Evolutionary conservation across 441 rosid genomes (phyloP), one percentile per base, ranked within the genome.

Genomic region (Macaranga tanarius): DNA sequence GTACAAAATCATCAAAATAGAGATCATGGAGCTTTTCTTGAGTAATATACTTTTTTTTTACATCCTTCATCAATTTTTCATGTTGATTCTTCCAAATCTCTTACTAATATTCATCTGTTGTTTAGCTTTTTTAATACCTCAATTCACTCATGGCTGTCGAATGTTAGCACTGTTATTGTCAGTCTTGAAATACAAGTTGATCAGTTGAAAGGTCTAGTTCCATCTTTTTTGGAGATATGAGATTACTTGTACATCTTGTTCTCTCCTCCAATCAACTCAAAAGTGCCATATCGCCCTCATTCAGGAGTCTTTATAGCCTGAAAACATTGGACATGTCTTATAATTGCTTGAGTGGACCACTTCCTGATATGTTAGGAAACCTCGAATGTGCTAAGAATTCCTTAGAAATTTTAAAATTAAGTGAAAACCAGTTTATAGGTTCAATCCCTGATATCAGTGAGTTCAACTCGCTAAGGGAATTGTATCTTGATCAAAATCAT

Each of bases 201-300:
- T 8, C 65, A 62, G 23, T 40, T 75, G 31, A 59, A 55, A 31
- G 71, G 79, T 16, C 15, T 60, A 74, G 45, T 70, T 70, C 75
- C 75, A 23, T n/a, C 63, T 28, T 75, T 40, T 62, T 75, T 8
- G 48, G 51, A 1, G 51, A 62, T 59, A 44, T 63, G 70, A 45
- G 12, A 40, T 69, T 62, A 8, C 64, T 75, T 25, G 57, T 54
- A 17, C 10, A 44, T 22, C 22, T 75, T 45, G 52, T 50, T 20
- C 28, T 75, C 7, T 75, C 70, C 31, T 0, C 0, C 11, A 75
- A 69, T 67, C 63, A 62, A 28, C n/a, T 75, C 4, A 51, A 55
- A 69, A 44, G 69, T 12, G 28, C 8, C 9, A 44, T 70, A 8
- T 26, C 78, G 8, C 22, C 15, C 11, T 69, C 60, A 13, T 55